phyloP scores from a whole-genome alignment of 352 stramenopile genomes.

The Pythium volutum region DNA sequence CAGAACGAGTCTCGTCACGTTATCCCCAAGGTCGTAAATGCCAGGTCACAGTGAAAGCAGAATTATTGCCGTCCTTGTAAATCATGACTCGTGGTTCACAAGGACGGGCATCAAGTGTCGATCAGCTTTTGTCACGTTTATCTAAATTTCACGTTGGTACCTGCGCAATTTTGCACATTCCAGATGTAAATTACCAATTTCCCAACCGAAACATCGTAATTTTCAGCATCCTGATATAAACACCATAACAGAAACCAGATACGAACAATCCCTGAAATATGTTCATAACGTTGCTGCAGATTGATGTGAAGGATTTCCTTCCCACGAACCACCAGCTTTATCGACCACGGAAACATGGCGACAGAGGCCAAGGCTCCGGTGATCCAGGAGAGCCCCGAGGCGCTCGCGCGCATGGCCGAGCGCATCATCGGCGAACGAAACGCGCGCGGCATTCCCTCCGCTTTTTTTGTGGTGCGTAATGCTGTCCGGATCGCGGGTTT shows the following conservation, averaged over 20 bases:
- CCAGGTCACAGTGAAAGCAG: too few species aligned
- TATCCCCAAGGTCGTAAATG: too few species aligned
- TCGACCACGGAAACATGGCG: slow-evolving; percentile 28
- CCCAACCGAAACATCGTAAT: too few species aligned
- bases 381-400: slow-evolving; percentile 64
- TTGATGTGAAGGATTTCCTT: neutral
- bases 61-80: too few species aligned
- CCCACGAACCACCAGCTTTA: neutral
- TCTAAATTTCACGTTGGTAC: too few species aligned
- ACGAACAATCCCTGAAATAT: neutral
- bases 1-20: too few species aligned
- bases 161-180: too few species aligned
- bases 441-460: slow-evolving; percentile 68
- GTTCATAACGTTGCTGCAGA: neutral
- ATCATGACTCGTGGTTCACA: too few species aligned
- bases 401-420: slow-evolving; percentile 64
- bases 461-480: slow-evolving; percentile 64
- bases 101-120: too few species aligned
- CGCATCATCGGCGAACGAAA: slow-evolving; percentile 80
- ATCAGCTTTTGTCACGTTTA: too few species aligned
- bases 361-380: slow-evolving; percentile 24
- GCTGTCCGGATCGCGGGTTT: neutral
- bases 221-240: too few species aligned
- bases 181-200: too few species aligned
- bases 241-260: neutral